These are phyloP conservation scores for Podospora pseudopauciseta DNA, from an alignment of 495 filamentous ascomycete species.

Conservation along the genomic window DNA sequence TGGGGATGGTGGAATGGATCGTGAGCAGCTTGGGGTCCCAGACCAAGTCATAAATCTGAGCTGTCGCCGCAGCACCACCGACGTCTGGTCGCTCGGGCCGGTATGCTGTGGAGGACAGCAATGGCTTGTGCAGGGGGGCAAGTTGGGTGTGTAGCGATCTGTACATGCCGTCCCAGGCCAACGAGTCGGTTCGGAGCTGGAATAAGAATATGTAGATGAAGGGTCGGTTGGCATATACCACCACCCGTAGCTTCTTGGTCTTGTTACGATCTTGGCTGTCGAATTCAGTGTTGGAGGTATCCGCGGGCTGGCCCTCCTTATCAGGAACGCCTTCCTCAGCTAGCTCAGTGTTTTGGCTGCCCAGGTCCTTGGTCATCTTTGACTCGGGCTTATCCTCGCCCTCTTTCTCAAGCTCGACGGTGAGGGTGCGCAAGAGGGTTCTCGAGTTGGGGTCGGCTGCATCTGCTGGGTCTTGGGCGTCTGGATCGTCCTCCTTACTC, in stretches of 20 bases:
- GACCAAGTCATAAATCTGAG: constrained; percentile 75
- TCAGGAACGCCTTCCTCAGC: background rate
- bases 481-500: constrained; percentile 22
- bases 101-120: constrained; percentile 62
- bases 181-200: constrained; percentile 60
- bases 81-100: constrained; percentile 44
- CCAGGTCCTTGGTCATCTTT: constrained; percentile 42
- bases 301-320: constrained; percentile 20
- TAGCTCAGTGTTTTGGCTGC: constrained; percentile 38
- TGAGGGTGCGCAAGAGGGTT: constrained; percentile 46
- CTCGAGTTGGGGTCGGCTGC: constrained; percentile 35
- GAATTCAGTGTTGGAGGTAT: constrained; percentile 27
- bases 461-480: constrained; percentile 19
- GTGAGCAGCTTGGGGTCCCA: constrained; percentile 76
- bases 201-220: constrained; percentile 94
- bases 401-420: constrained; percentile 47
- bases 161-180: constrained; percentile 70
- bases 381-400: constrained; percentile 33
- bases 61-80: constrained; percentile 26
- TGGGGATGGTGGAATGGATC: constrained; percentile 81
- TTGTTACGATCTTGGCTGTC: constrained; percentile 51
- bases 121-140: constrained; percentile 66
- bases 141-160: constrained; percentile 78
- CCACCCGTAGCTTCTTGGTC: constrained; percentile 59
- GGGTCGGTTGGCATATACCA: constrained; percentile 71